Evolutionary conservation across 192 early-diverging fungal genomes (phyloP).

Genomic region (Backusella tuberculispora): DNA sequence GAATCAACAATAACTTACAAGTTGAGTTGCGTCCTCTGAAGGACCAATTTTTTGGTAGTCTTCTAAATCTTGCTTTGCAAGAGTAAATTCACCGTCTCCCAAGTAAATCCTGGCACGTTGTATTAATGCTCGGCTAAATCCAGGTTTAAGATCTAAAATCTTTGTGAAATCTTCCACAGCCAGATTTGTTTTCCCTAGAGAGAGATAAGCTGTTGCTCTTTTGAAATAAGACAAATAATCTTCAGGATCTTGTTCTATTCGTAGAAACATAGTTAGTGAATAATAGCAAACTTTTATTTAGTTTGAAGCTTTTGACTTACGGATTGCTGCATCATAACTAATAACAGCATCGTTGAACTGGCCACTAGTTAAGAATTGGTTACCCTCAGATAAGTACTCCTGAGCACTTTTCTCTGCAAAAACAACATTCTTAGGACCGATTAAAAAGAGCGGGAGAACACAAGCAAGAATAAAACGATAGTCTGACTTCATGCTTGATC

Average conservation of each 20-base stretch:
- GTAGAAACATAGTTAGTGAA: neutral
- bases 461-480: constrained; percentile 37
- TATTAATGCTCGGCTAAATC: constrained; percentile 77
- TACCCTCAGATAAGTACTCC: constrained; percentile 49
- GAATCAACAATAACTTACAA: constrained; percentile 10
- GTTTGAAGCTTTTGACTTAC: constrained; percentile 38
- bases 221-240: constrained; percentile 88
- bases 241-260: constrained; percentile 68
- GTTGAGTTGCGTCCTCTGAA: neutral
- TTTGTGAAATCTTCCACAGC: constrained; percentile 85
- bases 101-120: constrained; percentile 74
- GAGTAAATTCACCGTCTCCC: constrained; percentile 66
- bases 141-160: constrained; percentile 79
- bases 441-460: constrained; percentile 28
- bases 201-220: constrained; percentile 82
- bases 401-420: constrained; percentile 42
- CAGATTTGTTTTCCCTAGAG: constrained; percentile 66
- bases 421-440: neutral
- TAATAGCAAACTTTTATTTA: neutral
- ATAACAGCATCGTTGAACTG: constrained; percentile 63
- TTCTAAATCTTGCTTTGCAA: constrained; percentile 67
- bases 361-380: constrained; percentile 39
- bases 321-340: constrained; percentile 67
- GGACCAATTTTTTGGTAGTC: constrained; percentile 23
- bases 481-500: constrained; percentile 25